Base-by-base conservation (phyloP, 2,329 filamentous ascomycete genomes). In the Epicoccum nigrum region DNA sequence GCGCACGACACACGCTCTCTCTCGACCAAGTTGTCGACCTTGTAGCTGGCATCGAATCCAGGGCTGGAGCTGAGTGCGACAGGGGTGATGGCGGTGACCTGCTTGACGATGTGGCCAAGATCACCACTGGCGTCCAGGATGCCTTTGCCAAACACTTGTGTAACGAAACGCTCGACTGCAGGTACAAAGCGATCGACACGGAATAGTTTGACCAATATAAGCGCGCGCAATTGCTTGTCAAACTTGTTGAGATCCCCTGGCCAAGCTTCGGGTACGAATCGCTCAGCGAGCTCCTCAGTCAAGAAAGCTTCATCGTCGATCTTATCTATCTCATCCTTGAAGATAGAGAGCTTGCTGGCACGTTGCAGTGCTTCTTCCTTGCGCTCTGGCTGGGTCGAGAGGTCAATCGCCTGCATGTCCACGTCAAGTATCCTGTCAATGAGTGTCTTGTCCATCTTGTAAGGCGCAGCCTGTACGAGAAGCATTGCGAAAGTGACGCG, bases 21-120 rank as follows among this genome's bases (percentile, higher is more conserved):
- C 74, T 96, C 90, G 23, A 97, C 95, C 45, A 99, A 81, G 55
- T 87, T 91, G 73, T 99, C 94, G 54, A 99, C 94, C 80, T 99
- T 99, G 85, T 97, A 99, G 71, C 91, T 96, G 45, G 95, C 95
- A 74, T 99, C 94, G 72, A 99, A 99, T 30, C 94, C 94, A 54
- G 93, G 92, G 67, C 89, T 97, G 5, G 94, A 99, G 65, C 93
- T 93, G 28, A 99, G 83, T 3, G 94, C 89, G 61, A 99, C 89
- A 8, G 94, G 94, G 2, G 90, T 86, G 25, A 86, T 90, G 23
- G 93, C 86, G 5, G 87, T 87, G 44, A 96, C 91, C 73, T 96
- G 88, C 43, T 86, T 83, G 49, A 96, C 89, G 15, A 94, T 93
- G 52, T 89, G 85, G 69, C 88, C 87, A 38, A 99, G 83, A 69